A percentile compares a stretch with the other conserved stretches of the same genome.
phyloP scores from a whole-genome alignment of 352 stramenopile species.

The Pythium rhizo-oryzae region DNA sequence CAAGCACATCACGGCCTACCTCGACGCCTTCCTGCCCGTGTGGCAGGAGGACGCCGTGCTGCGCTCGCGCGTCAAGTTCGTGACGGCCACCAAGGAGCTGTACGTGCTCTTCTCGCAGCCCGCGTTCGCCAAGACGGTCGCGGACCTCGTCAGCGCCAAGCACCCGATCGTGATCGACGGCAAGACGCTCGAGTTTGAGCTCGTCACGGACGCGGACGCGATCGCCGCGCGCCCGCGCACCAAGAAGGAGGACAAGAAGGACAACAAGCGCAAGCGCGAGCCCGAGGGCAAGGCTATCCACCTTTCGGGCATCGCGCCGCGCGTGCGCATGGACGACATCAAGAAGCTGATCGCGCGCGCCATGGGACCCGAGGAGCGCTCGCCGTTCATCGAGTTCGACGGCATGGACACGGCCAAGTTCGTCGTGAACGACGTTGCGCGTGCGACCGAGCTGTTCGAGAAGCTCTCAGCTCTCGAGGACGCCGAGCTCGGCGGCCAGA shows the following conservation, averaged over 20 bases:
- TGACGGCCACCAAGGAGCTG: constrained; percentile 63
- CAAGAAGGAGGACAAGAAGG: constrained; percentile 46
- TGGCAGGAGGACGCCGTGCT: constrained; percentile 72
- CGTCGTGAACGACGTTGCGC: constrained; percentile 47
- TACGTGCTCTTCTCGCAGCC: constrained; percentile 83
- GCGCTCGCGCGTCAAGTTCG: constrained; percentile 72
- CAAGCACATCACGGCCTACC: constrained; percentile 70
- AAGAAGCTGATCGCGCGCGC: constrained; percentile 77
- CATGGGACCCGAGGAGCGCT: constrained; percentile 46
- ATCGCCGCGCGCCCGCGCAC: constrained; percentile 73
- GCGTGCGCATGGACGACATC: constrained; percentile 78
- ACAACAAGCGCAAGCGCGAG: constrained; percentile 79
- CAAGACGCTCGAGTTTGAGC: constrained; percentile 68
- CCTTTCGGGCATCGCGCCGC: constrained; percentile 79
- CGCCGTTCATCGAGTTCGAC: constrained; percentile 83
- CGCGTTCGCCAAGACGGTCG: constrained; percentile 64
- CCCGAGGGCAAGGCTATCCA: constrained; percentile 73
- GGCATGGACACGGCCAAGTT: constrained; percentile 79
- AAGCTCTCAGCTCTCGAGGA: constrained; percentile 66
- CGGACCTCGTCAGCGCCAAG: constrained; percentile 43
- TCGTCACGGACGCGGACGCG: constrained; percentile 71
- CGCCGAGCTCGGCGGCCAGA: constrained; percentile 69
- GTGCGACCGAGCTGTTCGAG: constrained; percentile 64
- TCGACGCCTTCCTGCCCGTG: constrained; percentile 70
- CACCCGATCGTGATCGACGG: constrained; percentile 59